phyloP scores from a whole-genome alignment of 331 rosid species.

The Cydonia oblonga region DNA sequence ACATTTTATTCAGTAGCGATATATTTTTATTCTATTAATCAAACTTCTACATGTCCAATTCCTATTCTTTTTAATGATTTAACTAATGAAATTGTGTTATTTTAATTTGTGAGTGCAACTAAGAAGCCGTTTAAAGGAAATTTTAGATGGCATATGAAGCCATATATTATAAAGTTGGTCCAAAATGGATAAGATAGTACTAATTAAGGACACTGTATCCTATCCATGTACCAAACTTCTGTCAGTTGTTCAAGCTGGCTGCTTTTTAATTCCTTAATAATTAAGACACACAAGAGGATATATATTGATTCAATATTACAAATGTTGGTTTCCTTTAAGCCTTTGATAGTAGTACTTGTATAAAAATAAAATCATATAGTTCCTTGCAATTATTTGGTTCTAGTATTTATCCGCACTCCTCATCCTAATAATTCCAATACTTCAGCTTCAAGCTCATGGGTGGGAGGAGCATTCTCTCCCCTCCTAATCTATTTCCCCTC shows the following conservation, averaged over 20 bases:
- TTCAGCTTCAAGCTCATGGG: background rate
- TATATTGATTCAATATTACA: background rate
- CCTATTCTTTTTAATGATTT: too few species aligned
- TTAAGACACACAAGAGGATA: background rate
- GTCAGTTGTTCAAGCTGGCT: background rate
- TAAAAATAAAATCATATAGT: too few species aligned
- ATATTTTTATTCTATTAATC: too few species aligned
- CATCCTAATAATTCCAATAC: background rate
- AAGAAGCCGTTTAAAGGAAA: background rate
- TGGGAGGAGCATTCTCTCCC: too few species aligned
- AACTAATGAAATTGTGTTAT: too few species aligned
- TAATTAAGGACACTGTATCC: background rate
- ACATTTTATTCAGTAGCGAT: too few species aligned
- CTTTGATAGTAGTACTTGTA: background rate
- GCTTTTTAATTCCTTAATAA: background rate
- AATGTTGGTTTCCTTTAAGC: background rate
- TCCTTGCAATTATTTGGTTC: background rate
- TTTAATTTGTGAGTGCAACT: background rate
- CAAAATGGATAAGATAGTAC: background rate
- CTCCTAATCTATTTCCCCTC: too few species aligned
- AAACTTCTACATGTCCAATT: too few species aligned
- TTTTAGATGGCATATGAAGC: background rate
- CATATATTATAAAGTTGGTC: too few species aligned
- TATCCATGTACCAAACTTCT: background rate
- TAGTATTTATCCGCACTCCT: background rate